Base-by-base conservation (phyloP, 2,329 filamentous ascomycete genomes). In the Diaporthe humulicola region DNA sequence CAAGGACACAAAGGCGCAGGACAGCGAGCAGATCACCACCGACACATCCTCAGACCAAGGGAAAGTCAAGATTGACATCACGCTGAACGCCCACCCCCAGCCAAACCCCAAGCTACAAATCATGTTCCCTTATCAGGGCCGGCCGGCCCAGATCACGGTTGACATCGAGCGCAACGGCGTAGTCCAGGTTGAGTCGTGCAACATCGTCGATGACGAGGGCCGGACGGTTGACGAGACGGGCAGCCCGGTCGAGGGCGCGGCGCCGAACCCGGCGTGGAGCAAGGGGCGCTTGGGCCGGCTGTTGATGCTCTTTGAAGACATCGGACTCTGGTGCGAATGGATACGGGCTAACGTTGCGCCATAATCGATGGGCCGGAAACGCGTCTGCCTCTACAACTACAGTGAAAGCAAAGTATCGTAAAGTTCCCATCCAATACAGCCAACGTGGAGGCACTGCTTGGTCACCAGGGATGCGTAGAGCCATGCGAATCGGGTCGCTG, bases 101-200 rank as follows among this genome's bases (percentile, higher is more conserved):
- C 86, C 87, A 0, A 81, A 86, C 10, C 86, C 88, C 7, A 85
- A 86, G 38, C 81, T 91, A 22, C 85, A 88, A 71, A 83, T 91
- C 9, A 85, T 88, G 12, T 91, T 91, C 76, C 89, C 89, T 1
- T 88, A 90, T 78, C 82, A 82, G 48, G 76, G 82, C 22, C 82
- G 80, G 45, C 89, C 87, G 2, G 88, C 88, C 7, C 88, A 88
- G 74, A 83, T 93, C 33, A 87, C 87, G 36, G 78, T 94, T 17
- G 90, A 91, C 78, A 88, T 94, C 25, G 85, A 89, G 28, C 85
- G 88, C 48, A 91, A 92, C 73, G 92, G 89, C 6, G 85, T 88
- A 19, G 86, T 94, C 5, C 85, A 88, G 25, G 85, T 94, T 48
- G 82, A 87, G 4, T 87, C 89, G 33, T 90, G 93, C 78, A 92